phyloP scores from a whole-genome alignment of 1,284 basidiomycete genomes.

The Thelephora terrestris region DNA sequence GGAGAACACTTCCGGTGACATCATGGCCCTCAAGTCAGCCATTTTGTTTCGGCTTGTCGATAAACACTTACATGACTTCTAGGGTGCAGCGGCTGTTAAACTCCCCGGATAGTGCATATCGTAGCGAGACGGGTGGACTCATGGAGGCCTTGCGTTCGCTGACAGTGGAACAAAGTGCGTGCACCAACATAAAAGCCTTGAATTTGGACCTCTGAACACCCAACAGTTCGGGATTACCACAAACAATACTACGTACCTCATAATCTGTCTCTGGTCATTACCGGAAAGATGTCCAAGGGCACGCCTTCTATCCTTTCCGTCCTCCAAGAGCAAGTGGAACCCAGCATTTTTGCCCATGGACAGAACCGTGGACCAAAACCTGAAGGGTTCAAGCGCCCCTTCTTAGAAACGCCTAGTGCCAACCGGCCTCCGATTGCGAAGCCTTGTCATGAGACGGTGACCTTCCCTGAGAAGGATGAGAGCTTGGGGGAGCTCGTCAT shows the following conservation, averaged over 20 bases:
- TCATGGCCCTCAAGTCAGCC: slow-evolving; percentile 75
- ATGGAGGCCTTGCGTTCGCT: slow-evolving; percentile 87
- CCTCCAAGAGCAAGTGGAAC: slow-evolving; percentile 76
- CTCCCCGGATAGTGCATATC: slow-evolving; percentile 78
- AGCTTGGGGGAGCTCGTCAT: slow-evolving; percentile 84
- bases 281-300: slow-evolving; percentile 69
- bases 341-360: slow-evolving; percentile 66
- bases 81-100: slow-evolving; percentile 79
- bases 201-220: slow-evolving; percentile 7
- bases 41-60: slow-evolving; percentile 13
- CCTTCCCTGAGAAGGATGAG: slow-evolving; percentile 99
- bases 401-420: slow-evolving; percentile 80
- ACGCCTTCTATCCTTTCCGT: slow-evolving; percentile 64
- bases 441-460: slow-evolving; percentile 56
- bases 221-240: slow-evolving; percentile 83
- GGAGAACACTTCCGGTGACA: slow-evolving; percentile 85
- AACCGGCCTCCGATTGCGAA: slow-evolving; percentile 46
- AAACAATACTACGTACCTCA: slow-evolving; percentile 89
- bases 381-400: slow-evolving; percentile 86
- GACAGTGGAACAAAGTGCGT: slow-evolving; percentile 82
- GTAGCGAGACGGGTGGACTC: slow-evolving; percentile 94
- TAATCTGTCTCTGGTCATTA: slow-evolving; percentile 80
- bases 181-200: background rate
- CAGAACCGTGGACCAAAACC: slow-evolving; percentile 60
- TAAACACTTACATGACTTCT: slow-evolving; percentile 9